Percentiles rank a stretch among this genome's conserved stretches.
These are phyloP conservation scores for Hordeum marinum DNA, from an alignment of 176 grass and related monocot species.

Conservation along the genomic window DNA sequence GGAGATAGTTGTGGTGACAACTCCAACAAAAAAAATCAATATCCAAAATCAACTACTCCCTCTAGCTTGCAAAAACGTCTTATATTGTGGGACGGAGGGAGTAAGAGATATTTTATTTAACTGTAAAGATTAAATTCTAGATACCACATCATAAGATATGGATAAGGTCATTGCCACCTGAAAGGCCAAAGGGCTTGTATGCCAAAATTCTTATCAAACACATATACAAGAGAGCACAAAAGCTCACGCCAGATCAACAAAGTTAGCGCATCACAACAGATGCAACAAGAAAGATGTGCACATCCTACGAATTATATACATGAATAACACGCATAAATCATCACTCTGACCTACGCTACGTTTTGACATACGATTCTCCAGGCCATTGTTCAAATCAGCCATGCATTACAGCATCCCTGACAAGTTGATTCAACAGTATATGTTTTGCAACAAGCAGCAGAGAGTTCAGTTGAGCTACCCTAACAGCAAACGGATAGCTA, in stretches of 20 bases:
- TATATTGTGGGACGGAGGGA: too few species aligned
- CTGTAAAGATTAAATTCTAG: background rate
- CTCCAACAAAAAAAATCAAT: background rate
- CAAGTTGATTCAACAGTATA: background rate
- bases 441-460: background rate
- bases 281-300: background rate
- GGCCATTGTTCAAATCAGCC: background rate
- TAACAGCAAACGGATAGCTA: background rate
- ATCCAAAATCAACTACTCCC: background rate
- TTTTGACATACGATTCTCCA: background rate
- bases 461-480: background rate
- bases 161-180: background rate
- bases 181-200: background rate
- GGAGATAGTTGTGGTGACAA: conserved; percentile 5
- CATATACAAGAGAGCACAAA: background rate
- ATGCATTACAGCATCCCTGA: background rate
- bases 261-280: background rate
- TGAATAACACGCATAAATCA: background rate
- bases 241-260: background rate
- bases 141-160: background rate
- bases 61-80: too few species aligned
- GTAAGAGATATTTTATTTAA: too few species aligned
- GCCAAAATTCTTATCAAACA: background rate
- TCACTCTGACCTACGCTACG: background rate
- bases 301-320: background rate